Base-by-base conservation (phyloP, 2,329 filamentous ascomycete species). In the Drechmeria coniospora region DNA sequence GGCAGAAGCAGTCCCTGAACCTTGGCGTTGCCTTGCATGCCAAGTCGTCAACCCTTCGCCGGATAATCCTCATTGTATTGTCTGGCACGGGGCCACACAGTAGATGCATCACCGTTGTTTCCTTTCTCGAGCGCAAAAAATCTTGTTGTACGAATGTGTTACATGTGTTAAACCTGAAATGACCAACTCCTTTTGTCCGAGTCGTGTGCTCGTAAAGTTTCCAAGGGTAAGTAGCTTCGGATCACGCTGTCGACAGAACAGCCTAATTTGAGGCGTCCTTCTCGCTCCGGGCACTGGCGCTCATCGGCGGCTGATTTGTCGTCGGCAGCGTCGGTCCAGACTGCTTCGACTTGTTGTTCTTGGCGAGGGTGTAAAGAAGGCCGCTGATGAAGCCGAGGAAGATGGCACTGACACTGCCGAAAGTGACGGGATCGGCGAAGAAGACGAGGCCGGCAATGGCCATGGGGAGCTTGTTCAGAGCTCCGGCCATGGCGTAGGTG, bases 401-500 rank as follows among this genome's bases (percentile, higher is more conserved):
- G 46, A 98, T 95, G 42, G 90, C 90, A 14, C 82, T 82, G 8
- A 93, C 81, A 47, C 82, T 90, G 42, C 83, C 84, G 36, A 94
- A 69, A 1, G 90, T 95, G 42, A 93, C 79, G 0, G 90, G 86
- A 0, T 86, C 86, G 36, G 90, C 73, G 57, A 98, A 98, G 68
- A 98, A 98, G 44, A 98, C 57, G 22, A 98, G 69, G 16, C 90
- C 90, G 37, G 79, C 87, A 40, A 98, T 54, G 30, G 90, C 90
- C 42, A 98, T 86, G 23, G 90, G 90, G 18, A 98, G 75, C 66
- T 98, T 98, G 69, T 98, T 98, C 46, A 98, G 66, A 12, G 87
- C 83, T 36, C 90, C 90, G 31, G 95, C 90, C 87, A 98, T 95
- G 17, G 82, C 92, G 64, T 95, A 98, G 2, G 90, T 98, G 7